Evolutionary conservation across 202 grass and related monocot species (phyloP).

Genomic region (Sporobolus alterniflorus): DNA sequence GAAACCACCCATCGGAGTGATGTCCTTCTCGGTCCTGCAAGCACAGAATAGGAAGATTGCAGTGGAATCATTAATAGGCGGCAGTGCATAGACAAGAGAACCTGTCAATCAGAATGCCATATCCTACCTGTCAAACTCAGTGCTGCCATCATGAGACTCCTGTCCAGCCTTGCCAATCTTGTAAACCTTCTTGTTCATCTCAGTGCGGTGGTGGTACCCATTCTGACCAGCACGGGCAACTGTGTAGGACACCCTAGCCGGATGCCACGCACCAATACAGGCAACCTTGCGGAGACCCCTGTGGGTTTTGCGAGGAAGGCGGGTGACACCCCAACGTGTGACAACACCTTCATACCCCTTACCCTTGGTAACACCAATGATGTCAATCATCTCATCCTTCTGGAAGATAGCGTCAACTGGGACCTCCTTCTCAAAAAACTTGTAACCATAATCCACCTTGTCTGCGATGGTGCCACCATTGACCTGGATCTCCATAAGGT

Average conservation of each 20-base stretch:
- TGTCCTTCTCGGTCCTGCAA: neutral
- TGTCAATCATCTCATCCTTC: slow-evolving; percentile 2
- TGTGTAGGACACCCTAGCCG: neutral
- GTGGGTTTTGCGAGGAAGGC: neutral
- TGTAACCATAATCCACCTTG: neutral
- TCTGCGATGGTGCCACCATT: neutral
- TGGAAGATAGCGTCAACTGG: neutral
- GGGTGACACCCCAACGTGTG: neutral
- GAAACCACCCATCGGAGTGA: neutral
- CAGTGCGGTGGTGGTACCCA: neutral
- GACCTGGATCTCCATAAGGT: neutral
- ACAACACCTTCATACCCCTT: neutral
- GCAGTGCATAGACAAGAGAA: no score
- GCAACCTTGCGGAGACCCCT: neutral
- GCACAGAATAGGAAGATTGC: neutral
- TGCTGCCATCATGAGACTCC: neutral
- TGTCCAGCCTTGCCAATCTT: neutral
- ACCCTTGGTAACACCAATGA: neutral
- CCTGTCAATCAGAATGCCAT: neutral
- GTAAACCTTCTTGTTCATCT: neutral
- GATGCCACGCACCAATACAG: neutral
- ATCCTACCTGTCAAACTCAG: neutral
- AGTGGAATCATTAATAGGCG: neutral
- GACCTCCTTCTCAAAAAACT: neutral
- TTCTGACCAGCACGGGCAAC: neutral